Conservation (phyloP, 2,329 filamentous ascomycete genomes). For the Colletotrichum truncatum region DNA sequence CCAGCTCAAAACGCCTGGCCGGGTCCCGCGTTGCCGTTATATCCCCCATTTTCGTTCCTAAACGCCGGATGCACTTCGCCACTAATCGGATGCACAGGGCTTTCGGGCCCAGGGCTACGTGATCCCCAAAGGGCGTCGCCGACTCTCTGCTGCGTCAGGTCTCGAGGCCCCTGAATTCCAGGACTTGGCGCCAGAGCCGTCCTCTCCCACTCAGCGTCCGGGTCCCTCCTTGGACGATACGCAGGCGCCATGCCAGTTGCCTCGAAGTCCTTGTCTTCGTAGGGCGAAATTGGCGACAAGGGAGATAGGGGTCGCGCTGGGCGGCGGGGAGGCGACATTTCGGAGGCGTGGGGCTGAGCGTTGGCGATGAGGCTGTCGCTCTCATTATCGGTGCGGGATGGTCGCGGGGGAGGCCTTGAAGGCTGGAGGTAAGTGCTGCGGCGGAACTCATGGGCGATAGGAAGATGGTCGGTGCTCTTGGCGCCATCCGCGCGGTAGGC, state of each 20-base stretch:
- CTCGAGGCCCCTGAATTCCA: constrained; percentile 32
- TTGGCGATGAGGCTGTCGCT: constrained; percentile 53
- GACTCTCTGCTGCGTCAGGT: constrained; percentile 41
- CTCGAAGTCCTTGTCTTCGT: constrained; percentile 18
- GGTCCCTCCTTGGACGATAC: not conserved
- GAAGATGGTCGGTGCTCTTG: constrained; percentile 49
- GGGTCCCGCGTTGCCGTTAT: not conserved
- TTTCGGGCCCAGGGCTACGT: constrained; percentile 12
- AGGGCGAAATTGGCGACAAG: constrained; percentile 15
- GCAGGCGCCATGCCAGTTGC: constrained; percentile 4
- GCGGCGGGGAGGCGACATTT: constrained; percentile 21
- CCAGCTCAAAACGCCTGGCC: not conserved
- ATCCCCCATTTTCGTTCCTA: not conserved
- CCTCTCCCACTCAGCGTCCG: constrained; percentile 11
- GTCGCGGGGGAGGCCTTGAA: constrained; percentile 31
- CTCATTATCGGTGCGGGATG: constrained; percentile 42
- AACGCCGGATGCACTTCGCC: not conserved
- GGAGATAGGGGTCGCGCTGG: constrained; percentile 11
- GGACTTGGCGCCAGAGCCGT: constrained; percentile 23
- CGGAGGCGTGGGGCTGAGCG: constrained; percentile 37
- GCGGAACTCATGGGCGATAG: constrained; percentile 49
- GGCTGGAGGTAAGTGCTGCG: constrained; percentile 37
- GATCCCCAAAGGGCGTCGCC: constrained; percentile 45
- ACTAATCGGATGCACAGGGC: constrained; percentile 5
- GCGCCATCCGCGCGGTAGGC: constrained; percentile 36